Base-by-base conservation (phyloP, 345 rosid species). In the Aquilaria malaccensis region DNA sequence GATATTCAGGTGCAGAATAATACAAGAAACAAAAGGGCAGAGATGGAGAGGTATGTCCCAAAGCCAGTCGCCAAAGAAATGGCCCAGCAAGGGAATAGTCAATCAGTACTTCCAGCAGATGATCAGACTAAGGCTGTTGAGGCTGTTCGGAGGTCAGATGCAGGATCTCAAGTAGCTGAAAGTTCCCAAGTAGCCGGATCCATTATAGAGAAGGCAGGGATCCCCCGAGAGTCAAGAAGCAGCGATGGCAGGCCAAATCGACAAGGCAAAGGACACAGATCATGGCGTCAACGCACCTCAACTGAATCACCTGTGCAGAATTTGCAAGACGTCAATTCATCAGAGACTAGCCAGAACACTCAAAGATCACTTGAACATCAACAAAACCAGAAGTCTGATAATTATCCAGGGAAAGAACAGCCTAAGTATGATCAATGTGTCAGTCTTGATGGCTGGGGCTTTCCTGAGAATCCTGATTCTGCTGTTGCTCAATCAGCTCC, bases 41-140 rank as follows among this genome's bases (percentile, higher is more conserved):
- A 95, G 77, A 79, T 91, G 60, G 98, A 91, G 82, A 86, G 95
- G 65, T 88, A 91, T 41, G 67, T 88, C 49, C 86, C 97, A 9
- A 95, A 88, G 78, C 93, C 95, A 67, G 84, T 78, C 59, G 94
- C 88, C 63, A 91, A 95, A 76, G 97, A 91, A 83, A 76, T 80
- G 84, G 78, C 91, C 63, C 87, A 82, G 74, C 91, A 83, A 70
- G 88, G 73, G 48, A 70, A 74, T 60, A 68, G 61, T 71, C 88
- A 74, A 52, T 64, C 59, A 45, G 56, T 48, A 43, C 72, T 66
- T 72, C 70, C 83, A 72, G 55, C 68, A n/a, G 72, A 61, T 46
- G 70, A 72, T 71, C 74, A 70, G 65, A 59, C 55, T 55, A 14
- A 30, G 30, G 50, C 67, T 37, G 72, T 75, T 62, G 84, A 71